Base-by-base conservation (phyloP, 164 flowering plant genomes). In the Dillenia turbinata region DNA sequence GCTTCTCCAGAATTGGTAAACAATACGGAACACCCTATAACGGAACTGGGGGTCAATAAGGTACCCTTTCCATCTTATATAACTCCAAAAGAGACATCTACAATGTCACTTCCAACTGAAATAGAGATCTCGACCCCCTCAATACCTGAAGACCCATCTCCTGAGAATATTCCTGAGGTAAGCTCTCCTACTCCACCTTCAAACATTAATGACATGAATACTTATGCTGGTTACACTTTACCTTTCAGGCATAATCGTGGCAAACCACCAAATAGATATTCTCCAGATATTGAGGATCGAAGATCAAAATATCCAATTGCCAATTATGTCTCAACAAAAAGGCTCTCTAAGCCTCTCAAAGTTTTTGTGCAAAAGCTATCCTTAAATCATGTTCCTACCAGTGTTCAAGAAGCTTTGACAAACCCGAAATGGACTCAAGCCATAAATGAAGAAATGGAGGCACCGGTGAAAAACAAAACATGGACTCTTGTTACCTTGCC, bases 351-450 rank as follows among this genome's bases (percentile, higher is more conserved):
- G 57, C 61, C 61, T 49, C 62, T 56, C 50, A 51, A 56, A 56
- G 17, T 54, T 9, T 65, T 56, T 12, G 26, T 49, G 48, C 15
- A 33, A 40, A 22, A 46, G 11, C 8, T 56, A 1, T 56, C 68
- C 12, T 6, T 33, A 4, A 16, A n/a, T 40, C 62, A 56, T 57
- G 44, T 65, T 49, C 68, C 68, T 49, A 65, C 51, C 12, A 56
- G 44, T 17, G 49, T 56, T 12, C 49, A 65, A 48, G 56, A 65
- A 50, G 68, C 62, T 43, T 24, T 65, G 49, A 52, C 14, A 43
- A 49, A 57, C 62, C 55, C 60, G 49, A 56, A 44, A 15, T 65
- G 68, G 68, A 49, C 49, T 51, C 61, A 57, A 49, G 62, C 47
- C 15, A 62, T 62, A 13, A 62, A 51, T 40, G 57, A 62, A 15